These are phyloP conservation scores for Wickerhamomyces ciferrii DNA, from an alignment of 805 yeast genomes.

Conservation along the genomic window DNA sequence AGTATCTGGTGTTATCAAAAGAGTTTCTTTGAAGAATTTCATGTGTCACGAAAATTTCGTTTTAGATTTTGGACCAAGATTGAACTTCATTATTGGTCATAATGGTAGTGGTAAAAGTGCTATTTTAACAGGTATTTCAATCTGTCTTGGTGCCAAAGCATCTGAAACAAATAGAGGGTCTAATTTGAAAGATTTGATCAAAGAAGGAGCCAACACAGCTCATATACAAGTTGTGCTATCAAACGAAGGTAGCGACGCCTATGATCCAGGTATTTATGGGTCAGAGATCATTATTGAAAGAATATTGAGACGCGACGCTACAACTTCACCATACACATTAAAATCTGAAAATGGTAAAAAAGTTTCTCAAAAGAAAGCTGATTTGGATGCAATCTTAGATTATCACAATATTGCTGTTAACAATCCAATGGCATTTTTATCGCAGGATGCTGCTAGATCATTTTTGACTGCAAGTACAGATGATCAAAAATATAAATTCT, in stretches of 20 bases:
- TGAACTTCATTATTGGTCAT: conserved; percentile 83
- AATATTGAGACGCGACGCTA: conserved; percentile 47
- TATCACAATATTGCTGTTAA: conserved; percentile 74
- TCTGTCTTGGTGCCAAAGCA: conserved; percentile 87
- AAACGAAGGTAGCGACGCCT: conserved; percentile 65
- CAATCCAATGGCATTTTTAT: conserved; percentile 87
- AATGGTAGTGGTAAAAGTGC: conserved; percentile 94
- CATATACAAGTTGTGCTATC: conserved; percentile 58
- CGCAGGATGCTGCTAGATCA: conserved; percentile 91
- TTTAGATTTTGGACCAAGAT: conserved; percentile 67
- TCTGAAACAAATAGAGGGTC: conserved; percentile 81
- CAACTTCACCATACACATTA: conserved; percentile 46
- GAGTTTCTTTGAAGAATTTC: conserved; percentile 63
- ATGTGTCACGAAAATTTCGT: conserved; percentile 88
- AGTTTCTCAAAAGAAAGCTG: conserved; percentile 56
- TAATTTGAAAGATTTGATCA: conserved; percentile 62
- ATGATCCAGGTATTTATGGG: conserved; percentile 62
- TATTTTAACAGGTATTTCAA: conserved; percentile 77
- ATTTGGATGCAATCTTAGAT: conserved; percentile 62
- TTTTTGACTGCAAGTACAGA: conserved; percentile 77
- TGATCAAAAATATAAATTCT: conserved; percentile 63
- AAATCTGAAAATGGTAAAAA: conserved; percentile 45
- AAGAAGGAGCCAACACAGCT: conserved; percentile 70
- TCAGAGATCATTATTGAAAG: conserved; percentile 66
- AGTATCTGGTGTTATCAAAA: conserved; percentile 60